Evolutionary conservation across 2,329 filamentous ascomycete species (phyloP).

Genomic region (Ramularia collo-cygni): DNA sequence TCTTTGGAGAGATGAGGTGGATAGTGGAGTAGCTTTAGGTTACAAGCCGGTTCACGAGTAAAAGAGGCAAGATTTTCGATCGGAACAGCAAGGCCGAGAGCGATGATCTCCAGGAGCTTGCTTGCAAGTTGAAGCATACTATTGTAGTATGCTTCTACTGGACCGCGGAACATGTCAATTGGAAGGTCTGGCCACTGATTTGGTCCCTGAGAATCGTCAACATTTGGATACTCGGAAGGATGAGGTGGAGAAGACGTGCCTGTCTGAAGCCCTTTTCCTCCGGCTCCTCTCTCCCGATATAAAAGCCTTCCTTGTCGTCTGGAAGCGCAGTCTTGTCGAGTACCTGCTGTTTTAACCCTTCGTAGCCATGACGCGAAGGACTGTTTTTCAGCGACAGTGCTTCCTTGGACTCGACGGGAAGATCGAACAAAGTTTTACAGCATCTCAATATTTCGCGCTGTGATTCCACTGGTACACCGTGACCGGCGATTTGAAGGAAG

Average conservation of each 20-base stretch:
- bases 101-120: conserved; percentile 18
- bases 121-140: conserved; percentile 17
- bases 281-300: conserved; percentile 26
- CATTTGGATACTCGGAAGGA: too few species aligned
- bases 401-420: conserved; percentile 17
- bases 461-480: conserved; percentile 31
- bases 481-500: conserved; percentile 39
- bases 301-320: conserved; percentile 23
- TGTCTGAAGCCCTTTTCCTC: conserved; percentile 28
- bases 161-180: conserved; percentile 23
- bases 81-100: conserved; percentile 16
- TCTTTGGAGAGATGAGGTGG: conserved; percentile 16
- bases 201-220: conserved; percentile 20
- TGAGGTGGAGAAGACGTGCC: background rate
- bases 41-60: conserved; percentile 21
- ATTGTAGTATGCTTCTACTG: conserved; percentile 14
- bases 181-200: conserved; percentile 39
- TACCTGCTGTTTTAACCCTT: conserved; percentile 12
- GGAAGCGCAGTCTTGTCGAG: conserved; percentile 15
- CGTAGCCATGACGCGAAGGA: conserved; percentile 17
- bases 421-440: conserved; percentile 17
- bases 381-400: conserved; percentile 17
- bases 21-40: conserved; percentile 24
- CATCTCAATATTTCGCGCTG: conserved; percentile 16
- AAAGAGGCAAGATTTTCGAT: conserved; percentile 20